Conservation (phyloP, 1,284 basidiomycete species). For the Phylloporus sp. region DNA sequence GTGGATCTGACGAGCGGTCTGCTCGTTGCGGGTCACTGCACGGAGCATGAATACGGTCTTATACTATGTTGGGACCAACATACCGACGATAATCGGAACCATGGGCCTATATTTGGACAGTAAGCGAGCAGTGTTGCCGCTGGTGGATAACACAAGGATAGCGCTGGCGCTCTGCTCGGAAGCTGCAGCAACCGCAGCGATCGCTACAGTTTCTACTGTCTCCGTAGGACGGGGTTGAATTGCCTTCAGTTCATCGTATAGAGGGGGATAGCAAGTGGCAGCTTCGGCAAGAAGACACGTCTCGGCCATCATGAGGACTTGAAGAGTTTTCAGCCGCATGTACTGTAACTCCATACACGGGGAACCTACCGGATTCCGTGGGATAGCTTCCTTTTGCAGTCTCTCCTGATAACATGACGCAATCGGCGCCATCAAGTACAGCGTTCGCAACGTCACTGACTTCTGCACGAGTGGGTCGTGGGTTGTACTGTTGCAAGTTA, state of each 20-base stretch:
- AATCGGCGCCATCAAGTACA: conserved; percentile 95
- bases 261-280: conserved; percentile 90
- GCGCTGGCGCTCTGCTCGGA: conserved; percentile 92
- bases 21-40: conserved; percentile 92
- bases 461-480: conserved; percentile 95
- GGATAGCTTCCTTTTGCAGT: conserved; percentile 97
- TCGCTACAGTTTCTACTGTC: conserved; percentile 92
- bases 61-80: conserved; percentile 26
- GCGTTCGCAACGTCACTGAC: conserved; percentile 98
- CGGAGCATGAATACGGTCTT: conserved; percentile 4
- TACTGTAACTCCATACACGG: not conserved
- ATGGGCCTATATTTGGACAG: conserved; percentile 96
- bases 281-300: conserved; percentile 94
- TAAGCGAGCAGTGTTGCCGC: conserved; percentile 94
- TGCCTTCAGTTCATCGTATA: conserved; percentile 87
- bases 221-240: conserved; percentile 86
- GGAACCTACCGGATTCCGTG: conserved; percentile 79
- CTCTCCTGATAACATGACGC: conserved; percentile 98
- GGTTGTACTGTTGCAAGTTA: conserved; percentile 77
- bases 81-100: conserved; percentile 94
- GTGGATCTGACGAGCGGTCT: conserved; percentile 96
- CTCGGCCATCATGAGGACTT: conserved; percentile 98
- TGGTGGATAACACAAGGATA: conserved; percentile 96
- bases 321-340: conserved; percentile 19
- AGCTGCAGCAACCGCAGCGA: conserved; percentile 94